Evolutionary conservation across 2,329 filamentous ascomycete species (phyloP), one percentile per base, ranked within the genome.

Genomic region (Venturia pyrina): DNA sequence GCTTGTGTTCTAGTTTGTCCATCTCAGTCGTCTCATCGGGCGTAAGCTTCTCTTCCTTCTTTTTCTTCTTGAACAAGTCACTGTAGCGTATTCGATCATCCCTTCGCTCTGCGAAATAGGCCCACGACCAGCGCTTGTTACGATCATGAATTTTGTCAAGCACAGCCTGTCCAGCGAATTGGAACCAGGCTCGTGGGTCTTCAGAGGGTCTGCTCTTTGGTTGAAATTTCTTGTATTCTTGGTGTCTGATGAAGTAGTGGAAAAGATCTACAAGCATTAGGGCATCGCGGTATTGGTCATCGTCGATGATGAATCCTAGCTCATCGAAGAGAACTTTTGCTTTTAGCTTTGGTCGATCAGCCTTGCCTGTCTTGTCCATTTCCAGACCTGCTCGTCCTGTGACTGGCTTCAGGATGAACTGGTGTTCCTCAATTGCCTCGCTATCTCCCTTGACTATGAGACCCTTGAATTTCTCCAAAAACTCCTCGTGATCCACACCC

Each of bases 211-310:
- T 84, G 66, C 87, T 87, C 73, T 96, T 95, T 4, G 95, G 95
- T 71, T 96, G 91, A 67, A 92, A 82, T 71, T 89, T 93, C 74
- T 96, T 96, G 80, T 98, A 97, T 75, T 99, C 93, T 75, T 98
- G 95, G 70, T 99, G 95, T 41, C 93, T 88, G 71, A 97, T 90
- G 76, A 98, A 99, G 78, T 96, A 98, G 76, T 99, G 95, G 80
- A 99, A 99, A 2, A 98, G 82, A 74, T 99, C 95, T 1, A 98
- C 90, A 81, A 99, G 90, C 95, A 99, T 99, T 67, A 99, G 79
- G 5, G 89, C 91, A 78, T 99, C 95, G 40, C 96, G 89, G 74
- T 99, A 99, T 75, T 99, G 95, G 70, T 97, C 87, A 70, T 99
- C 93, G 70, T 99, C 96, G 41, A 99, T 83, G n/a, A 98, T 90